Evolutionary conservation across 139 green algal species (phyloP).

Genomic region (Prasinococcaceae sp.): DNA sequence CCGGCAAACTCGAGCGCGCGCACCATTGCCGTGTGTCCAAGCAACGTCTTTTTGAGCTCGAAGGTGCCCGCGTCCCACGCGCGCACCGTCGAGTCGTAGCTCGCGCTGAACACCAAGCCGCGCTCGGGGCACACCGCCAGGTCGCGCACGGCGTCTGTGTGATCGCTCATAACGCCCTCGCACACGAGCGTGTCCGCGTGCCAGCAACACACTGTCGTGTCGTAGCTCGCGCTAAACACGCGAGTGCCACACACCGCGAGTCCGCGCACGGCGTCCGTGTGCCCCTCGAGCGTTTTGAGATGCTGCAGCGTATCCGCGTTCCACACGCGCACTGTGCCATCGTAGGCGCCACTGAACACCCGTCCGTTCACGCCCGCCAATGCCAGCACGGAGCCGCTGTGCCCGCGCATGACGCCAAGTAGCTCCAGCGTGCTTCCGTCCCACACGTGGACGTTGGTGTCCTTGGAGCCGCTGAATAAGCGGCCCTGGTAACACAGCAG

Average conservation of each 20-base stretch:
- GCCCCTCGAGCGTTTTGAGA: conserved; percentile 19
- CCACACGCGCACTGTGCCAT: conserved; percentile 77
- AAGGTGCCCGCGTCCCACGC: conserved; percentile 7
- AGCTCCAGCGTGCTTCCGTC: conserved; percentile 44
- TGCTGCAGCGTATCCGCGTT: conserved; percentile 47
- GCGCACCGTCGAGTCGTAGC: conserved; percentile 71
- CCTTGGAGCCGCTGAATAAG: conserved; percentile 71
- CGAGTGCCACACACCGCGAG: conserved; percentile 52
- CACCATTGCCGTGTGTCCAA: conserved; percentile 57
- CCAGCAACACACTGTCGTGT: too few species aligned
- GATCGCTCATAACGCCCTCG: neutral
- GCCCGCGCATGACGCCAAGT: conserved; percentile 71
- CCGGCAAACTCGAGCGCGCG: conserved; percentile 61
- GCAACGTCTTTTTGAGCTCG: conserved; percentile 40
- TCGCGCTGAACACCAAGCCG: too few species aligned
- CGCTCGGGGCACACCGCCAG: too few species aligned
- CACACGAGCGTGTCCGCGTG: neutral
- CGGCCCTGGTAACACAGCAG: too few species aligned
- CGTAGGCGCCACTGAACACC: conserved; percentile 80
- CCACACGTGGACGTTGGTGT: conserved; percentile 86
- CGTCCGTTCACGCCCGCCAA: conserved; percentile 48
- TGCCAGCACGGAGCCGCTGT: conserved; percentile 74
- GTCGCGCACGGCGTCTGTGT: neutral
- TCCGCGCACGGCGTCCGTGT: conserved; percentile 73
- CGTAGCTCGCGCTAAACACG: conserved; percentile 67